These are phyloP conservation scores for Escallonia herrerae DNA, from an alignment of 129 eudicot species.

Conservation along the genomic window DNA sequence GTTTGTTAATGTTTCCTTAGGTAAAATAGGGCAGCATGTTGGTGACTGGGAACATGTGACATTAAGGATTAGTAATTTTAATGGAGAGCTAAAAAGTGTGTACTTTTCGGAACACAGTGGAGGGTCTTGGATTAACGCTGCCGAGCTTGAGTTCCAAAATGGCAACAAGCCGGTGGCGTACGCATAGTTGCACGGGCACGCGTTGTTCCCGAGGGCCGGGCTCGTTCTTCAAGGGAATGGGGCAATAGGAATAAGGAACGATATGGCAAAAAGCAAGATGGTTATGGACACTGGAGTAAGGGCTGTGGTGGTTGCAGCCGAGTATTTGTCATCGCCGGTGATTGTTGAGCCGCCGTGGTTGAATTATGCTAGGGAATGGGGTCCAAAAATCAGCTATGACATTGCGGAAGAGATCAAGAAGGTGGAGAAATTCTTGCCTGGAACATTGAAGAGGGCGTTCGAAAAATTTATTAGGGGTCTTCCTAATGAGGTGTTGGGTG, in stretches of 20 bases:
- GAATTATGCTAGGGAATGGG: slow-evolving; percentile 73
- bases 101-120: slow-evolving; percentile 43
- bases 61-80: slow-evolving; percentile 41
- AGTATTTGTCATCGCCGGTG: slow-evolving; percentile 31
- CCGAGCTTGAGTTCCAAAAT: slow-evolving; percentile 29
- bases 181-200: slow-evolving; percentile 37
- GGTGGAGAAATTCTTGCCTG: slow-evolving; percentile 44
- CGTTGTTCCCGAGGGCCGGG: slow-evolving; percentile 41
- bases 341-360: slow-evolving; percentile 67
- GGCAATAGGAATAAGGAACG: slow-evolving; percentile 55
- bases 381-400: slow-evolving; percentile 61
- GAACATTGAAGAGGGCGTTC: slow-evolving; percentile 32
- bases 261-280: slow-evolving; percentile 31
- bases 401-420: slow-evolving; percentile 45
- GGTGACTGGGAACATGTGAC: slow-evolving; percentile 59
- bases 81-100: slow-evolving; percentile 31
- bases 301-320: slow-evolving; percentile 41
- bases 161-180: slow-evolving; percentile 42
- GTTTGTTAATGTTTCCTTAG: slow-evolving; percentile 31
- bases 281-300: slow-evolving; percentile 46
- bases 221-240: slow-evolving; percentile 38
- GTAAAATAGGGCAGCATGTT: slow-evolving; percentile 48
- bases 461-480: slow-evolving; percentile 35
- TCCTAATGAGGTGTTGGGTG: slow-evolving; percentile 69
- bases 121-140: slow-evolving; percentile 45